phyloP scores from a whole-genome alignment of 179 eudicot species.

The Silene noctiflora region DNA sequence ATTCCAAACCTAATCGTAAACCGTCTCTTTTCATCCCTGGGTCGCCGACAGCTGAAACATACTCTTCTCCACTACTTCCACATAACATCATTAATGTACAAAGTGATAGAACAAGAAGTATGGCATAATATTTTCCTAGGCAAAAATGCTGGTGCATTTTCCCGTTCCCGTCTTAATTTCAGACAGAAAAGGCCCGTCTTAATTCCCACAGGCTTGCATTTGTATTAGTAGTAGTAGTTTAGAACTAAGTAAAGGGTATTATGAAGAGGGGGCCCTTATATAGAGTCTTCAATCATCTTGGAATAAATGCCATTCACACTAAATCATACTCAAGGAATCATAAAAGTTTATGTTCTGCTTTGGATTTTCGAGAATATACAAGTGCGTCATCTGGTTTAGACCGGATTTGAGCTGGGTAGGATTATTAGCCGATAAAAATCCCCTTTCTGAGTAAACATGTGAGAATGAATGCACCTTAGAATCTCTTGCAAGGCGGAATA shows the following conservation, averaged over 20 bases:
- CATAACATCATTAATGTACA: slow-evolving; percentile 4
- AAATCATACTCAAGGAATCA: neutral
- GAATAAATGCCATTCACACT: slow-evolving; percentile 13
- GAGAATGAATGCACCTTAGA: too few relatives aligned
- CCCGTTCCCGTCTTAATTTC: neutral
- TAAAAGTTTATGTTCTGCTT: neutral
- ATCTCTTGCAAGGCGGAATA: too few relatives aligned
- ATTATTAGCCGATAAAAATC: too few relatives aligned
- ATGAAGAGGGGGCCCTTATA: neutral
- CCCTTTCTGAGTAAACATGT: too few relatives aligned
- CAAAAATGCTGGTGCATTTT: slow-evolving; percentile 12
- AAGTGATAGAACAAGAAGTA: neutral
- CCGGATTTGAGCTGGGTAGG: neutral
- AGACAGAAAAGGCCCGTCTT: too few relatives aligned
- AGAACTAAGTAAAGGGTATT: neutral
- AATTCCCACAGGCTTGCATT: neutral
- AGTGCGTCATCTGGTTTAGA: neutral
- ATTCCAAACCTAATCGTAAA: slow-evolving; percentile 30
- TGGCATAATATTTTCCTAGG: neutral
- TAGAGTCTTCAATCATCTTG: slow-evolving; percentile 15
- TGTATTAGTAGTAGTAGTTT: neutral
- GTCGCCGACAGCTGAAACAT: slow-evolving; percentile 29
- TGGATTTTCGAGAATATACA: neutral
- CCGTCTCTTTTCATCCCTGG: slow-evolving; percentile 33
- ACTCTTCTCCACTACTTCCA: slow-evolving; percentile 6